Percentiles rank a stretch among this genome's conserved stretches.
phyloP scores from a whole-genome alignment of 2,329 filamentous ascomycete genomes.

The Cordyceps farinosa region DNA sequence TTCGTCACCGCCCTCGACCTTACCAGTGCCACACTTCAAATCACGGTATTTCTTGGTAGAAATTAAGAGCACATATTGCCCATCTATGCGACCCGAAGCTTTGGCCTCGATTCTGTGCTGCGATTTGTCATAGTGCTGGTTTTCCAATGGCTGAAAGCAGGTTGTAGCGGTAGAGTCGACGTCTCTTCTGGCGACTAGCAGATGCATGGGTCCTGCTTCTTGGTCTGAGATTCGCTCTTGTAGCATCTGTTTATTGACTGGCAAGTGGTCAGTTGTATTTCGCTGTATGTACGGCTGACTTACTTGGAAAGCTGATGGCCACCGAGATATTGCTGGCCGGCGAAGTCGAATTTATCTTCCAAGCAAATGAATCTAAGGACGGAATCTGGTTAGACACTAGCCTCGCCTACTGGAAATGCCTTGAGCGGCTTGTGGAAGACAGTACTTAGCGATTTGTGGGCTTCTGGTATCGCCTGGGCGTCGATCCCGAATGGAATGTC shows the following conservation, averaged over 20 bases:
- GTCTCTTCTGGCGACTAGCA: background rate
- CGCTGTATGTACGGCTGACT: background rate
- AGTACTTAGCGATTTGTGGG: background rate
- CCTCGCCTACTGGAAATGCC: background rate
- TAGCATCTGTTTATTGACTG: background rate
- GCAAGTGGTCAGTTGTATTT: background rate
- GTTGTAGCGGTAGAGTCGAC: background rate
- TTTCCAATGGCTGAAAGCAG: background rate
- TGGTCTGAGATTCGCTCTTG: background rate
- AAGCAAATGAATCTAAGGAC: background rate
- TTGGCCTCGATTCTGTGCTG: background rate
- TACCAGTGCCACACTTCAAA: background rate
- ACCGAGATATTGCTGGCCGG: background rate
- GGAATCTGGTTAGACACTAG: background rate
- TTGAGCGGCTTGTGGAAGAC: background rate
- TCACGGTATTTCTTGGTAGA: background rate
- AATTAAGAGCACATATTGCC: background rate
- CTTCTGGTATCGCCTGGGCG: background rate
- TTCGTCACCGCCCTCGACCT: background rate
- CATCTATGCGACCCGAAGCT: background rate
- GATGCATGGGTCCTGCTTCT: too few relatives aligned
- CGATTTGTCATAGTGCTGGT: background rate
- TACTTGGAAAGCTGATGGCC: background rate
- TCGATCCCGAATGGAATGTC: constrained; percentile 5
- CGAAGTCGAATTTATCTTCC: background rate